Conservation (phyloP, 495 filamentous ascomycete species). For the Penicillium subrubescens region DNA sequence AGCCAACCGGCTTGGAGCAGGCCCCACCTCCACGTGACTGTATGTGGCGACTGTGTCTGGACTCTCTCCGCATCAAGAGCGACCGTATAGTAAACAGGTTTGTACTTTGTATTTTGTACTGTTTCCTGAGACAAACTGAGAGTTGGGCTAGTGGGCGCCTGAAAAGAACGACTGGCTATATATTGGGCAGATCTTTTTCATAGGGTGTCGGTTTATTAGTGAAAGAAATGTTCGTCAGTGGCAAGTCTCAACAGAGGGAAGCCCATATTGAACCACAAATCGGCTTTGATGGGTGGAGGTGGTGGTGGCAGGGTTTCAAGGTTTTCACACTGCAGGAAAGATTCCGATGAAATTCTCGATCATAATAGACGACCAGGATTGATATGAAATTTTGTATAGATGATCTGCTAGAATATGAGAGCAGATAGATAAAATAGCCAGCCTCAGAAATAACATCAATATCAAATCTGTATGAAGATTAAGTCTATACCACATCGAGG, state of each 20-base stretch:
- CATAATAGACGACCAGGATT: not conserved
- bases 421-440: not conserved
- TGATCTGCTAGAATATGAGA: too few species aligned
- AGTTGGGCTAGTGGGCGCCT: not conserved
- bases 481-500: not conserved
- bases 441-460: not conserved
- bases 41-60: conserved; percentile 2
- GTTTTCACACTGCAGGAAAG: conserved; percentile 7
- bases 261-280: not conserved
- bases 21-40: conserved; percentile 6
- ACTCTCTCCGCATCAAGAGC: conserved; percentile 13
- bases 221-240: not conserved
- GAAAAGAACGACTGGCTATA: not conserved
- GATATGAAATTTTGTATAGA: not conserved
- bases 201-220: not conserved
- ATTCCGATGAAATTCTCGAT: not conserved
- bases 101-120: not conserved
- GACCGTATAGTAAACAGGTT: conserved; percentile 16
- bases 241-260: not conserved
- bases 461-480: not conserved
- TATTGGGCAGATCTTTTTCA: not conserved
- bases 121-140: not conserved
- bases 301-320: conserved; percentile 7
- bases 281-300: not conserved
- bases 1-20: not conserved